Conservation (phyloP, 495 filamentous ascomycete genomes). For the Tuber melanosporum region DNA sequence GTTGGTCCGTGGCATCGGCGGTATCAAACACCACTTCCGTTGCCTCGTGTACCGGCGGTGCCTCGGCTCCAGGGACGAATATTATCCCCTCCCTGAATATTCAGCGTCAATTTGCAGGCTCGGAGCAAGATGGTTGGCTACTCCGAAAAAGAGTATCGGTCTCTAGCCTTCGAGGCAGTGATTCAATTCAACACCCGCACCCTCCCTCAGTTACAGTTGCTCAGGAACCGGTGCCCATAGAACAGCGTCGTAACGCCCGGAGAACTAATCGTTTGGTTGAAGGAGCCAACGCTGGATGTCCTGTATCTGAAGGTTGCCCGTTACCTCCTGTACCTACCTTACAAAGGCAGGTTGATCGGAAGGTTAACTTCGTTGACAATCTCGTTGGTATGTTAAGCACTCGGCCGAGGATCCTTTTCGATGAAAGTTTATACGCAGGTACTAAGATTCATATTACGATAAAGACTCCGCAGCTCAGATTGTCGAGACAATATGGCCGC, state of each 20-base stretch:
- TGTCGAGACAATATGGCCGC: constrained; percentile 96
- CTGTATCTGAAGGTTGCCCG: constrained; percentile 58
- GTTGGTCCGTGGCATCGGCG: constrained; percentile 68
- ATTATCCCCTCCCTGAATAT: constrained; percentile 44
- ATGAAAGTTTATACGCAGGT: constrained; percentile 36
- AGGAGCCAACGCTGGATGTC: constrained; percentile 46
- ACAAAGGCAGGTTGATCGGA: constrained; percentile 78
- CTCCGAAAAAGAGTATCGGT: constrained; percentile 13
- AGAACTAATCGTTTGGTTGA: constrained; percentile 55
- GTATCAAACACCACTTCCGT: constrained; percentile 51
- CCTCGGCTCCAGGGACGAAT: constrained; percentile 41
- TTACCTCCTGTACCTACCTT: constrained; percentile 61
- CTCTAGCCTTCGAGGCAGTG: constrained; percentile 20
- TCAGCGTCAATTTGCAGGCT: constrained; percentile 43
- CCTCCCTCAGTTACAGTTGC: constrained; percentile 43
- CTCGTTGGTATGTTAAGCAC: constrained; percentile 82
- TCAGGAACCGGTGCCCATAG: constrained; percentile 45
- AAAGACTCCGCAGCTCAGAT: constrained; percentile 96
- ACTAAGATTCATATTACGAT: constrained; percentile 40
- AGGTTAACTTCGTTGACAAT: constrained; percentile 91
- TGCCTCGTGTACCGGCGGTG: constrained; percentile 48
- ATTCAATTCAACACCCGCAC: constrained; percentile 28
- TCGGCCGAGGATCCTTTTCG: constrained; percentile 28
- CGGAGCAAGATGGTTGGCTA: not conserved
- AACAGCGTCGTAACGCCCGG: constrained; percentile 74